Base-by-base conservation (phyloP, 1,284 basidiomycete species). In the Ganoderma meredithae region DNA sequence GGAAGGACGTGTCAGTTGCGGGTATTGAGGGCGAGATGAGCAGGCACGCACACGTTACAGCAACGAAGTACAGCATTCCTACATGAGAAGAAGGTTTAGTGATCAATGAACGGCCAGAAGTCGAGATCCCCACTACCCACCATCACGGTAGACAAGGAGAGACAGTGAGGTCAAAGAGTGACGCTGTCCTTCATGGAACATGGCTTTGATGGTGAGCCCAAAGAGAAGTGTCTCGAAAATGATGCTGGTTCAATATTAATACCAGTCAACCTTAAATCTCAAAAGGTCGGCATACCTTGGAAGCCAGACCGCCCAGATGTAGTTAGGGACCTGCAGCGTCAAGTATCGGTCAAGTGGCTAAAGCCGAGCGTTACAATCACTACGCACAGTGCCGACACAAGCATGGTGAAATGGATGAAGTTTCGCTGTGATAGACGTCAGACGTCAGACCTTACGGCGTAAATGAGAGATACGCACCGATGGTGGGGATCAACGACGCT, bases 61-160 rank as follows among this genome's bases (percentile, higher is more conserved):
- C 76, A 31, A 77, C 69, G 67, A 79, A 79, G 63, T 78, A 79
- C 59, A 78, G 60, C 74, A 78, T 77, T 58, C 77, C 76, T 78
- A 41, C 12, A 25, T 2, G 17, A 10, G 15, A 39, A 58, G 19
- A 39, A 10, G 36, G 3, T 22, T 22, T 9, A 2, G 33, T 5
- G 47, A 62, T 65, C 27, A 66, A 60, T 25, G 41, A 12, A 39
- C 10, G n/a, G 36, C 25, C 17, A 12, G 2, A 19, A 8, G 22
- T 13, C 3, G 43, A 52, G 33, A 43, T 15, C 4, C 2, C 8
- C 1, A 15, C 4, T 15, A 66, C 74, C 60, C 53, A 76, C 78
- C 78, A 66, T 79, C 77, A 44, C 77, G 78, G 53, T 76, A 79
- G 19, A 79, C 70, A 33, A 79, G 76, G 47, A 76, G 71, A 10